phyloP scores from a whole-genome alignment of 805 yeast species.

The Danielia oregonensis region DNA sequence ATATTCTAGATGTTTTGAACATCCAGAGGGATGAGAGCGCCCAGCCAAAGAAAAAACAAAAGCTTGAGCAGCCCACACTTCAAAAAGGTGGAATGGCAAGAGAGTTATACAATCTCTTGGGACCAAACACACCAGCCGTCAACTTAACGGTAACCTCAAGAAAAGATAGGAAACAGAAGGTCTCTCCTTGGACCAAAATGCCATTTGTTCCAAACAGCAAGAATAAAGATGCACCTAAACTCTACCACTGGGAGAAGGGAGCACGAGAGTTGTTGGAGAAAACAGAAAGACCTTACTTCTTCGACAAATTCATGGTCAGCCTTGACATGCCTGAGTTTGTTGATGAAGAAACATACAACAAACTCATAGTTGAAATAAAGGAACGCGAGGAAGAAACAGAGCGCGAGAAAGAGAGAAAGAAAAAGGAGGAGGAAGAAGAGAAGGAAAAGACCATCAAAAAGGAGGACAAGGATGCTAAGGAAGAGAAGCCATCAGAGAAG shows the following conservation, averaged over 20 bases:
- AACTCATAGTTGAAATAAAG: constrained; percentile 43
- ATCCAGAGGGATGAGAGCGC: constrained; percentile 48
- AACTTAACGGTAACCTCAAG: constrained; percentile 29
- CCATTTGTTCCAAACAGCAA: constrained; percentile 54
- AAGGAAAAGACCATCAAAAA: constrained; percentile 6
- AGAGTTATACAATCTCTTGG: constrained; percentile 82
- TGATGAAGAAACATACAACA: constrained; percentile 54
- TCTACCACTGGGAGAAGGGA: constrained; percentile 88
- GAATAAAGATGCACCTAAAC: constrained; percentile 38
- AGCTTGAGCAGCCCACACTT: constrained; percentile 15
- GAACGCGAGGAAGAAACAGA: constrained; percentile 16
- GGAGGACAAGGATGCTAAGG: constrained; percentile 10
- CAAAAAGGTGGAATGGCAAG: constrained; percentile 72
- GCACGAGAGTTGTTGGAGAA: constrained; percentile 43
- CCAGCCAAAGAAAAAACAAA: constrained; percentile 42
- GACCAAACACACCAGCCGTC: constrained; percentile 90
- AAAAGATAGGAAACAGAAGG: constrained; percentile 64
- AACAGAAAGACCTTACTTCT: constrained; percentile 49
- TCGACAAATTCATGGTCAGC: constrained; percentile 69
- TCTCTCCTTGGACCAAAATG: constrained; percentile 79
- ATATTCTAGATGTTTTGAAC: constrained; percentile 74
- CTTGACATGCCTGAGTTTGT: constrained; percentile 68
- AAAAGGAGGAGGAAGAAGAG: constrained; percentile 1
- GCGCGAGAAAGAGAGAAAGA: constrained; percentile 10
- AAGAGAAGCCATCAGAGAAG: too few relatives aligned